Percentiles rank a stretch among this genome's conserved stretches.
phyloP scores from a whole-genome alignment of 2,329 filamentous ascomycete genomes.

The Nannizziopsis arthrosporioides region DNA sequence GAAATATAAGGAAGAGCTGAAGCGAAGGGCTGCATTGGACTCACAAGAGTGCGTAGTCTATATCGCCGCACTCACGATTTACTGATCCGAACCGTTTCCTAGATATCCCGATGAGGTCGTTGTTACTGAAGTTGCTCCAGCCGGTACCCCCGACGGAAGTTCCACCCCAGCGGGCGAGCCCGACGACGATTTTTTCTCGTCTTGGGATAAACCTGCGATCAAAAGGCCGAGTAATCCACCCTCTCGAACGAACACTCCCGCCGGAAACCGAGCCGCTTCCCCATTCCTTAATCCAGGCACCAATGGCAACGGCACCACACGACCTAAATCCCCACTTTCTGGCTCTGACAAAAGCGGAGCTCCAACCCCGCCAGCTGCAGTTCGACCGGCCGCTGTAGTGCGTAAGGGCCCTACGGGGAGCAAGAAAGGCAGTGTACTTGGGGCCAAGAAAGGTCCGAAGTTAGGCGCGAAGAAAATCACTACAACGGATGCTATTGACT shows the following conservation, averaged over 20 bases:
- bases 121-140: constrained; percentile 58
- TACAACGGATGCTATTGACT: constrained; percentile 67
- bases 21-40: constrained; percentile 70
- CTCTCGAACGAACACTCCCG: constrained; percentile 74
- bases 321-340: constrained; percentile 71
- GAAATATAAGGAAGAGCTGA: constrained; percentile 97
- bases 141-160: constrained; percentile 50
- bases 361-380: constrained; percentile 45
- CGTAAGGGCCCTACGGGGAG: constrained; percentile 59
- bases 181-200: constrained; percentile 94
- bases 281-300: constrained; percentile 68
- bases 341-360: constrained; percentile 43
- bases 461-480: constrained; percentile 87
- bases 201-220: constrained; percentile 95
- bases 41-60: constrained; percentile 60
- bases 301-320: constrained; percentile 56
- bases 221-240: constrained; percentile 91
- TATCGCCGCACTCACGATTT: background rate
- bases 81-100: constrained; percentile 6
- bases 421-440: constrained; percentile 75
- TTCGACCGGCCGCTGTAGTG: constrained; percentile 66
- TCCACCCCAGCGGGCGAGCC: constrained; percentile 70
- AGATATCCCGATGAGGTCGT: constrained; percentile 79
- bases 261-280: constrained; percentile 70
- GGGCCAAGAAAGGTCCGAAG: constrained; percentile 70